Evolutionary conservation across 1,284 basidiomycete genomes (phyloP).

Genomic region (Microbotryum scabiosae): DNA sequence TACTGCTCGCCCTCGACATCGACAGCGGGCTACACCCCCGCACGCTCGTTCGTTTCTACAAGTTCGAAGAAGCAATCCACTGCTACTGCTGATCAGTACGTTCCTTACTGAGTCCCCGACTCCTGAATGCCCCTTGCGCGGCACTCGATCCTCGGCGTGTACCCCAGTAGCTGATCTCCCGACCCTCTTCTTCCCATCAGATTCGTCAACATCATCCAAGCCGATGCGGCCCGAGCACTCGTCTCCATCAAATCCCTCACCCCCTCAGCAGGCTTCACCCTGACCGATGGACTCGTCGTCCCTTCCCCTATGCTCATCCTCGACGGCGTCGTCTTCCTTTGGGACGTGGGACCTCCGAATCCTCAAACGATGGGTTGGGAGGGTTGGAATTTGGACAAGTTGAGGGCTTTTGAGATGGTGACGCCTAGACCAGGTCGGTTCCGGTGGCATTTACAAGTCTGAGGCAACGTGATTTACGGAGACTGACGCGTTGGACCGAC

Average conservation of each 20-base stretch:
- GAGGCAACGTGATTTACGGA: too few species aligned
- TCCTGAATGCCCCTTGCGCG: too few species aligned
- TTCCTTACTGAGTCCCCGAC: too few species aligned
- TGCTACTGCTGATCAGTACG: too few species aligned
- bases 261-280: constrained; percentile 39
- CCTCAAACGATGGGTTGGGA: constrained; percentile 44
- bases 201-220: constrained; percentile 31
- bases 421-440: constrained; percentile 73
- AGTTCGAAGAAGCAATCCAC: too few species aligned
- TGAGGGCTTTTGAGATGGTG: constrained; percentile 69
- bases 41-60: too few species aligned
- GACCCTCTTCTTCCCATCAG: constrained; percentile 7
- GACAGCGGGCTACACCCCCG: too few species aligned
- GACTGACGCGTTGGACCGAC: too few species aligned
- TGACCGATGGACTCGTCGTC: constrained; percentile 58
- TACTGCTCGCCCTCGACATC: too few species aligned
- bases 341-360: constrained; percentile 64
- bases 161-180: neutral
- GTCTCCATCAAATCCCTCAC: constrained; percentile 27
- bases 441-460: neutral
- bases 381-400: constrained; percentile 62
- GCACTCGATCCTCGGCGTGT: too few species aligned
- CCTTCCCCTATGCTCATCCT: constrained; percentile 71
- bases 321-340: constrained; percentile 77
- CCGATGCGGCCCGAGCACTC: constrained; percentile 20